These are phyloP conservation scores for Xylaria sp. DNA, from an alignment of 2,329 filamentous ascomycete species.

Conservation along the genomic window DNA sequence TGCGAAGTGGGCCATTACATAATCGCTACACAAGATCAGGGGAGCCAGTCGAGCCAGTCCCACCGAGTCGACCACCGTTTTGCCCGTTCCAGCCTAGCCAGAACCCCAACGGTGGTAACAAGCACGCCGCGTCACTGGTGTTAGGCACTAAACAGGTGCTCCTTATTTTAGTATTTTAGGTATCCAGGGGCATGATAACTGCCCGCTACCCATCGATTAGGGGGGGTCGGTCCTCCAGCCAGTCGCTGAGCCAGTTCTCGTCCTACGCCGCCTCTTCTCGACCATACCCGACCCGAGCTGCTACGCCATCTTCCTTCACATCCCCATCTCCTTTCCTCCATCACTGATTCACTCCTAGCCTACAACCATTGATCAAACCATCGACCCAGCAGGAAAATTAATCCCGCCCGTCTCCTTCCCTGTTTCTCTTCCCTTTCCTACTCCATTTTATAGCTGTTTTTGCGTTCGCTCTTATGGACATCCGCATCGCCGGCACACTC, in stretches of 20 bases:
- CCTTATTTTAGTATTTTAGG: background rate
- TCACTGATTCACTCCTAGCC: constrained; percentile 1
- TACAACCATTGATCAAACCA: constrained; percentile 4
- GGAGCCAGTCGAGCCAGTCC: background rate
- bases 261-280: background rate
- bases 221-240: background rate
- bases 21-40: background rate
- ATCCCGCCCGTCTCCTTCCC: background rate
- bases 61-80: background rate
- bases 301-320: background rate
- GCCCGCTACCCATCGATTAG: background rate
- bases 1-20: background rate
- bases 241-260: background rate
- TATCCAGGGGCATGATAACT: background rate
- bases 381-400: background rate
- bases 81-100: background rate
- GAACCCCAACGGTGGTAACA: background rate
- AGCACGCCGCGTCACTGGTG: background rate
- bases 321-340: constrained; percentile 7
- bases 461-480: background rate
- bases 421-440: background rate
- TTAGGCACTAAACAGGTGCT: background rate
- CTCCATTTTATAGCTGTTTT: constrained; percentile 6
- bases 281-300: background rate
- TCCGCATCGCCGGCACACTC: background rate